Evolutionary conservation across 371 early-diverging fungal species (phyloP).

Genomic region (Apophysomyces ossiformis): DNA sequence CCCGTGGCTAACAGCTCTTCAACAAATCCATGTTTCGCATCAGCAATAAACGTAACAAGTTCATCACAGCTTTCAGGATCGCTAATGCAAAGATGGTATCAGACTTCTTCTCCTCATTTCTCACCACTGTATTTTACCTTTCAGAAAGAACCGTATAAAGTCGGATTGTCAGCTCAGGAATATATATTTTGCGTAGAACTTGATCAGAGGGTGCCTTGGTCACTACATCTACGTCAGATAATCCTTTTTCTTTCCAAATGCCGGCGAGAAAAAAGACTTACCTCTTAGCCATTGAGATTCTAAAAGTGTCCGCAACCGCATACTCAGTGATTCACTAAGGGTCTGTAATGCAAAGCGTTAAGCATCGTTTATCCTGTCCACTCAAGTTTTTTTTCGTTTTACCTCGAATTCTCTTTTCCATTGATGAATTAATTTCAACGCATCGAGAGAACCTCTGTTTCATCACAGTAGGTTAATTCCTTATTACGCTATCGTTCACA

Average conservation of each 20-base stretch:
- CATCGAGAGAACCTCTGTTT: not conserved
- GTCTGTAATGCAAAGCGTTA: not conserved
- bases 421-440: not conserved
- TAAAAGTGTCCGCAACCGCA: not conserved
- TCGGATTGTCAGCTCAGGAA: conserved; percentile 2
- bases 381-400: not conserved
- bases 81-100: not conserved
- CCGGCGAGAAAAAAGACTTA: not conserved
- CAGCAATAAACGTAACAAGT: not conserved
- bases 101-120: too few relatives aligned
- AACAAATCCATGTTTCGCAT: too few relatives aligned
- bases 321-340: not conserved
- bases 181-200: not conserved
- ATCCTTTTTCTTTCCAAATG: not conserved
- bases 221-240: not conserved
- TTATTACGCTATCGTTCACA: not conserved
- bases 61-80: not conserved
- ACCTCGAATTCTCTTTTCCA: conserved; percentile 3
- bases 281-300: conserved; percentile 2
- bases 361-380: not conserved
- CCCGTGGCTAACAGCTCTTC: too few relatives aligned
- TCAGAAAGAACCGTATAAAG: not conserved
- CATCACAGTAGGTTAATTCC: not conserved
- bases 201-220: not conserved
- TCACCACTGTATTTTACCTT: not conserved